These are phyloP conservation scores for Naganishia sp. DNA, from an alignment of 1,284 basidiomycete species.

Conservation along the genomic window DNA sequence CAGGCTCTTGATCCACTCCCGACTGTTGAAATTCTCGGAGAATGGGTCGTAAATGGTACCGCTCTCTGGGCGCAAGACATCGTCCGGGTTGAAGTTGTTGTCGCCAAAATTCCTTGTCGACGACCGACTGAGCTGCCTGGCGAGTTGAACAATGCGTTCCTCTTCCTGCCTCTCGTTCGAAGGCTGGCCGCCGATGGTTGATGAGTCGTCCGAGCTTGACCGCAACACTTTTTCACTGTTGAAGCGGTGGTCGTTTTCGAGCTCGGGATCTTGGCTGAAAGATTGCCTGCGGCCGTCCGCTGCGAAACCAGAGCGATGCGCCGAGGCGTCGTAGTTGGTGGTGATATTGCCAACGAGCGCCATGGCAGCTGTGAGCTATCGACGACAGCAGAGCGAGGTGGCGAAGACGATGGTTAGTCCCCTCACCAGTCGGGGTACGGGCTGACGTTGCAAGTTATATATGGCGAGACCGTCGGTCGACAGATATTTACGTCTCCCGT, in stretches of 20 bases:
- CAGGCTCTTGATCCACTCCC: constrained; percentile 53
- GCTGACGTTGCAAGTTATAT: no score
- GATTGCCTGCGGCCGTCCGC: constrained; percentile 16
- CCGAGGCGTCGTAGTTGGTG: constrained; percentile 30
- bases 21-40: constrained; percentile 53
- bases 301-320: constrained; percentile 18
- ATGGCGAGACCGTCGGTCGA: no score
- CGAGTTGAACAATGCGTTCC: constrained; percentile 38
- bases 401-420: not conserved
- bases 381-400: not conserved
- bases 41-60: constrained; percentile 55
- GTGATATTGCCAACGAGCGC: constrained; percentile 35
- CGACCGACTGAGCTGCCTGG: constrained; percentile 41
- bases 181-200: not conserved
- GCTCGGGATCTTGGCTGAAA: constrained; percentile 5
- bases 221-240: not conserved
- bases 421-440: not conserved
- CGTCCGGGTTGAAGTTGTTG: constrained; percentile 36
- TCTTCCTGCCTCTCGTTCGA: constrained; percentile 23
- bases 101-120: constrained; percentile 32
- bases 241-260: constrained; percentile 6
- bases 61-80: constrained; percentile 37
- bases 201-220: constrained; percentile 6
- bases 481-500: no score
- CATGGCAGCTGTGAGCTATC: constrained; percentile 17